Evolutionary conservation across 331 rosid species (phyloP), one percentile per base, ranked within the genome.

Genomic region (Acacia concinna): DNA sequence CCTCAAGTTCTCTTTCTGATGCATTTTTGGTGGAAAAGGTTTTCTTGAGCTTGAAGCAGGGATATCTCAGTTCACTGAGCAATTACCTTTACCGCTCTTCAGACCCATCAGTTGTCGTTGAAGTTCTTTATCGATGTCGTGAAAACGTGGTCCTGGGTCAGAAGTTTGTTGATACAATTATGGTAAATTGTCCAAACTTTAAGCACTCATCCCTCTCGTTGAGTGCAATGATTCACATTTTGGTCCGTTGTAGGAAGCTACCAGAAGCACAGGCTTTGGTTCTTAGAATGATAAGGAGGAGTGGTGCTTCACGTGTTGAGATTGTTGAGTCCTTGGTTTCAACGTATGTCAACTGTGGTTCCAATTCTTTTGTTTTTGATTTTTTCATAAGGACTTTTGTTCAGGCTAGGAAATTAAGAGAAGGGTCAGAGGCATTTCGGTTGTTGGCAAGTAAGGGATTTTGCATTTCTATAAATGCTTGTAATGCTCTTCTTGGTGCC

Each of bases 391-490:
- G 93, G 83, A 94, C 97, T 52, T 94, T 88, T 73, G 97, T 92
- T 81, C 97, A 92, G 44, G 92, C 97, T 70, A 86, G 89, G 82
- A 94, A 92, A 84, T 78, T 92, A 35, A 85, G 97, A 67, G 97
- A 92, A 85, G 98, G 91, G 51, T 86, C 85, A 1, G 97, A 91
- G 70, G 94, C 87, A 14, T 92, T 94, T 80, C 66, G 66, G 56
- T 41, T 86, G 68, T 76, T 88, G 79, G 83, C 89, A 31, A 76
- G 68, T 12, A 81, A 70, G 73, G 96, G 97, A 28, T 71, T 89
- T 63, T 56, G 66, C 0, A 68, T 92, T 72, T 88, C 96, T 0
- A 70, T 92, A 35, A 94, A 91, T 75, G 94, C 97, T 74, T 91
- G 89, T 78, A 92, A 91, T 43, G 91, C 94, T 32, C 97, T 94